Conservation (phyloP, 768 basidiomycete species). For the Exidia glandulosa region DNA sequence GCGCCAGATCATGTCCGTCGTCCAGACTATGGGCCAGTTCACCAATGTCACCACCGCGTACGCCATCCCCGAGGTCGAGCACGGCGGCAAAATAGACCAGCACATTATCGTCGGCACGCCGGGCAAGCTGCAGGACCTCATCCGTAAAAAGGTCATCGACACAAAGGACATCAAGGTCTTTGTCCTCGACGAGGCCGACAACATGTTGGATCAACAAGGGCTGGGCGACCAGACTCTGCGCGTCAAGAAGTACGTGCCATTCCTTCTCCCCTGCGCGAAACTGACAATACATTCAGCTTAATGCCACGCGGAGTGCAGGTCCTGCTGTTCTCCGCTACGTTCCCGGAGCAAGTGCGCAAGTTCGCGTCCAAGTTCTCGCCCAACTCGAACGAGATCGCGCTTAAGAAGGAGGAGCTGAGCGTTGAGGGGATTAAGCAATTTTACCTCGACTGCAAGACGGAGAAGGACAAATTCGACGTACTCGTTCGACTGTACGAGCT, state of each 20-base stretch:
- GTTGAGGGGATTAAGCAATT: conserved; percentile 94
- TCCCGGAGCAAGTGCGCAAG: conserved; percentile 84
- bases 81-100: conserved; percentile 44
- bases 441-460: conserved; percentile 91
- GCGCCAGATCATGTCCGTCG: conserved; percentile 93
- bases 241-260: conserved; percentile 72
- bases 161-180: conserved; percentile 76
- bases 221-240: conserved; percentile 87
- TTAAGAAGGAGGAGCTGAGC: conserved; percentile 86
- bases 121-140: conserved; percentile 85
- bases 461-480: conserved; percentile 92
- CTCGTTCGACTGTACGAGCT: conserved; percentile 81
- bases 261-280: not conserved
- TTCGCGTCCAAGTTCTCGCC: conserved; percentile 93
- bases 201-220: conserved; percentile 93
- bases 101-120: conserved; percentile 95
- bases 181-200: conserved; percentile 96
- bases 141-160: conserved; percentile 70
- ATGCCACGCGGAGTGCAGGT: conserved; percentile 63
- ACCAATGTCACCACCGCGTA: conserved; percentile 89
- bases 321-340: conserved; percentile 96
- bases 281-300: conserved; percentile 28
- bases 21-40: conserved; percentile 90
- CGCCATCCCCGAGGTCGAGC: conserved; percentile 69
- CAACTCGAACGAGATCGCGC: conserved; percentile 88